phyloP scores from a whole-genome alignment of 176 grass and related monocot genomes.

The Musa schizocarpa region DNA sequence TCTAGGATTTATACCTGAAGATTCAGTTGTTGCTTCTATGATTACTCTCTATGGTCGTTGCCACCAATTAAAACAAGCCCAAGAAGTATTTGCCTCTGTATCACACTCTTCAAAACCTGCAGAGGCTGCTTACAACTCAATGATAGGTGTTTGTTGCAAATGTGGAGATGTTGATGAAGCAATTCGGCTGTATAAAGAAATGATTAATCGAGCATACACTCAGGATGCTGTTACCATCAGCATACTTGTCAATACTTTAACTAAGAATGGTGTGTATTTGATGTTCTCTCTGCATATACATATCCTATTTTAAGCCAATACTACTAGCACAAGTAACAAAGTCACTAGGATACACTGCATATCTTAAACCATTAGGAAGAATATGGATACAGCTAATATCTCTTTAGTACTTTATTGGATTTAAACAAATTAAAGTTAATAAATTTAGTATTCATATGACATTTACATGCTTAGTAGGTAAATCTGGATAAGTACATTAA shows the following conservation, averaged over 20 bases:
- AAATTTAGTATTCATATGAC: too few species aligned
- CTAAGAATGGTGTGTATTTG: slow-evolving; percentile 48
- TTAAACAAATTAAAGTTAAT: too few species aligned
- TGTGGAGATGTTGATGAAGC: slow-evolving; percentile 44
- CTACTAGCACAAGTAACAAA: too few species aligned
- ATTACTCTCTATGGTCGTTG: slow-evolving; percentile 63
- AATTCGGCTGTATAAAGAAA: slow-evolving; percentile 45
- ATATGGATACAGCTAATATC: not conserved
- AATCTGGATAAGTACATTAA: too few species aligned
- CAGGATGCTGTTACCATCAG: slow-evolving; percentile 64
- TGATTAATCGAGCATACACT: slow-evolving; percentile 25
- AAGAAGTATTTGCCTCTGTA: slow-evolving; percentile 38
- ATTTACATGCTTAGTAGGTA: too few species aligned
- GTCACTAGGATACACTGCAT: too few species aligned
- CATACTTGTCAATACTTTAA: slow-evolving; percentile 71
- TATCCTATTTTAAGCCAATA: too few species aligned
- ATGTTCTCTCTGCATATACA: not conserved
- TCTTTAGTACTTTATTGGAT: not conserved
- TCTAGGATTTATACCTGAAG: slow-evolving; percentile 50
- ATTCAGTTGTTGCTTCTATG: slow-evolving; percentile 51
- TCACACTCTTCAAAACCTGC: slow-evolving; percentile 22
- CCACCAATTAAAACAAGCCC: slow-evolving; percentile 46
- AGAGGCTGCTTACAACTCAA: slow-evolving; percentile 48
- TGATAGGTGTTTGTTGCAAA: slow-evolving; percentile 72
- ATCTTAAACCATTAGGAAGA: not conserved